Percentiles rank a stretch among this genome's conserved stretches.
Evolutionary conservation across 2,329 filamentous ascomycete genomes (phyloP).

Genomic region (Didymella glomerata): DNA sequence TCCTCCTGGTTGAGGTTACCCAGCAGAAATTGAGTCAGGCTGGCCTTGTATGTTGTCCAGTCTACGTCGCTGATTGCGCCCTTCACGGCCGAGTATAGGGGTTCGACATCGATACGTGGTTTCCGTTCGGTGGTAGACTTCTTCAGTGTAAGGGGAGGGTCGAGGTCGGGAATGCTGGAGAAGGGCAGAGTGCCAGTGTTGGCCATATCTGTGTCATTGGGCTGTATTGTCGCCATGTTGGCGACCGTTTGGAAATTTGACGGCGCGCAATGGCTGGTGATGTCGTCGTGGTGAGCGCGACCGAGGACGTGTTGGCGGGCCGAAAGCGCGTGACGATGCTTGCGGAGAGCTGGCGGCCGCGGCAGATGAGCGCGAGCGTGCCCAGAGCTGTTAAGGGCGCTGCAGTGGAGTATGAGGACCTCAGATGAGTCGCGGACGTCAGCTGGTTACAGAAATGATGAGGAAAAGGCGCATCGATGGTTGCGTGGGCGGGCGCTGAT

Average conservation of each 20-base stretch:
- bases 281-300: constrained; percentile 6
- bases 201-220: constrained; percentile 48
- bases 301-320: constrained; percentile 22
- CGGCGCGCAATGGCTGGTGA: constrained; percentile 28
- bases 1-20: constrained; percentile 70
- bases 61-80: constrained; percentile 63
- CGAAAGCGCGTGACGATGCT: constrained; percentile 24
- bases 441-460: constrained; percentile 6
- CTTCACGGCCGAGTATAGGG: constrained; percentile 69
- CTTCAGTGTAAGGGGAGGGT: constrained; percentile 53
- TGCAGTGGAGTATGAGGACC: constrained; percentile 10
- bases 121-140: constrained; percentile 61
- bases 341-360: constrained; percentile 28
- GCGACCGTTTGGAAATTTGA: constrained; percentile 20
- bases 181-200: constrained; percentile 47
- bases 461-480: constrained; percentile 1
- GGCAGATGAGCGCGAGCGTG: constrained; percentile 17
- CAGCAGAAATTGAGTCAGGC: constrained; percentile 64
- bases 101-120: constrained; percentile 69
- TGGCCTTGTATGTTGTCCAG: constrained; percentile 68
- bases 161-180: constrained; percentile 47
- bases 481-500: constrained; percentile 35
- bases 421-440: constrained; percentile 26
- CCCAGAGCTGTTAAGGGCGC: constrained; percentile 12
- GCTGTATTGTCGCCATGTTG: constrained; percentile 51